Conservation (phyloP, 352 stramenopile genomes). For the Globisporangium carolinianum region DNA sequence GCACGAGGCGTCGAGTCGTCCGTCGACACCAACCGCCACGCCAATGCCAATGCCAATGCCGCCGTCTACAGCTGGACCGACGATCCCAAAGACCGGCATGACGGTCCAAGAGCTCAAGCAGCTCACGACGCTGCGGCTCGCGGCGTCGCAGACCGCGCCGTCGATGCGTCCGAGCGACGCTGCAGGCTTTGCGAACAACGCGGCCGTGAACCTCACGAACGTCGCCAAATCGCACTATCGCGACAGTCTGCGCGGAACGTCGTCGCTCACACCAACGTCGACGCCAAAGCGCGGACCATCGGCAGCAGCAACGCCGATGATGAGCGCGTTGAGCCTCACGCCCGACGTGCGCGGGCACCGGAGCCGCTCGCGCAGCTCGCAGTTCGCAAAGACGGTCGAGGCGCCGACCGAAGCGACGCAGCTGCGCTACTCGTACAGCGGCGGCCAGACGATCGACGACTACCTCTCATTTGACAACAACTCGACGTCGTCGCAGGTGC, state of each 20-base stretch:
- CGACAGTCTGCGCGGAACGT: conserved; percentile 35
- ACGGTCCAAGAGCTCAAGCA: conserved; percentile 85
- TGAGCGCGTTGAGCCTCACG: conserved; percentile 16
- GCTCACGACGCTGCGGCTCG: conserved; percentile 69
- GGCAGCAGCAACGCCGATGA: conserved; percentile 9
- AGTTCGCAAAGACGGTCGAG: conserved; percentile 28
- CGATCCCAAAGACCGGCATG: conserved; percentile 76
- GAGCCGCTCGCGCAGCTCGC: conserved; percentile 46
- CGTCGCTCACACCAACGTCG: conserved; percentile 42
- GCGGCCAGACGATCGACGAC: conserved; percentile 49
- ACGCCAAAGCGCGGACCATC: conserved; percentile 34
- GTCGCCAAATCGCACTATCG: conserved; percentile 75
- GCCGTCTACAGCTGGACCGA: conserved; percentile 28
- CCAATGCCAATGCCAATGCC: conserved; percentile 35
- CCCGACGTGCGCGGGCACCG: conserved; percentile 36
- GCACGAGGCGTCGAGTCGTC: conserved; percentile 18
- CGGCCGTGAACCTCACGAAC: conserved; percentile 48
- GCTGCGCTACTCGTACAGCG: conserved; percentile 60
- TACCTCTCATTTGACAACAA: conserved; percentile 41
- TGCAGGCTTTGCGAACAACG: conserved; percentile 63
- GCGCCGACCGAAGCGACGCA: conserved; percentile 24
- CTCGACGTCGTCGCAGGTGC: conserved; percentile 42
- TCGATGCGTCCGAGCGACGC: conserved; percentile 59
- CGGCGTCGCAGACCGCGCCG: conserved; percentile 51
- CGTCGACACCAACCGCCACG: conserved; percentile 37